phyloP scores from a whole-genome alignment of 192 early-diverging fungal species.

The Coemansia erecta region DNA sequence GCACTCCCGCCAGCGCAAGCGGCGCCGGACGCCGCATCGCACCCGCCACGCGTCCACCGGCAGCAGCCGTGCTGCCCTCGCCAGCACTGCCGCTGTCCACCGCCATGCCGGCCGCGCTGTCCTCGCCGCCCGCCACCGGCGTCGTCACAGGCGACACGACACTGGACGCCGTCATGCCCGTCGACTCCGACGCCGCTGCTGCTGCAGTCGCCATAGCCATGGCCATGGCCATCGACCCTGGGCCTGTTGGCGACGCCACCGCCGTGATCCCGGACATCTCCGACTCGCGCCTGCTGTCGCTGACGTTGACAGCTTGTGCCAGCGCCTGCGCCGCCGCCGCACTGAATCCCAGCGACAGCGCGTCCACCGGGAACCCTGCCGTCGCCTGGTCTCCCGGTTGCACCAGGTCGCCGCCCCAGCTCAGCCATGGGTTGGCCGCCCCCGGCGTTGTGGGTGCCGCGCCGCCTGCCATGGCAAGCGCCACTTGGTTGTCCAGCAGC shows the following conservation, averaged over 20 bases:
- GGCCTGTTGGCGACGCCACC: conserved; percentile 41
- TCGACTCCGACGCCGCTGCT: conserved; percentile 11
- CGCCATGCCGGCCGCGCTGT: conserved; percentile 1
- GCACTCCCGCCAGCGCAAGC: neutral
- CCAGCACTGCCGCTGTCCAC: no score
- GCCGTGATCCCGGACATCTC: conserved; percentile 51
- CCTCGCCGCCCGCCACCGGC: conserved; percentile 9
- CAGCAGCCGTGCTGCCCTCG: no score
- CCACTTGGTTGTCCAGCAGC: conserved; percentile 21
- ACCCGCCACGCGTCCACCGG: no score
- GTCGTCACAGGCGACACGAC: conserved; percentile 27
- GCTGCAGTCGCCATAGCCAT: neutral
- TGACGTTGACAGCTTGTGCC: conserved; percentile 43
- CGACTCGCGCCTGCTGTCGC: conserved; percentile 52
- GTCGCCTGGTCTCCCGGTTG: neutral
- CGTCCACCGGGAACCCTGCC: neutral
- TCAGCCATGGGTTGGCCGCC: conserved; percentile 30
- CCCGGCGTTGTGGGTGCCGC: conserved; percentile 7
- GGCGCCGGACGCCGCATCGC: neutral
- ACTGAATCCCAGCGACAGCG: conserved; percentile 2
- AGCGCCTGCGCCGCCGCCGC: conserved; percentile 14
- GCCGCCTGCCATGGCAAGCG: conserved; percentile 19
- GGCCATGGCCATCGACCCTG: conserved; percentile 2
- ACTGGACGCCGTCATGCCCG: conserved; percentile 21
- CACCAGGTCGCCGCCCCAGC: conserved; percentile 19